Base-by-base conservation (phyloP, 2,329 filamentous ascomycete species). In the Tolypocladium inflatum region DNA sequence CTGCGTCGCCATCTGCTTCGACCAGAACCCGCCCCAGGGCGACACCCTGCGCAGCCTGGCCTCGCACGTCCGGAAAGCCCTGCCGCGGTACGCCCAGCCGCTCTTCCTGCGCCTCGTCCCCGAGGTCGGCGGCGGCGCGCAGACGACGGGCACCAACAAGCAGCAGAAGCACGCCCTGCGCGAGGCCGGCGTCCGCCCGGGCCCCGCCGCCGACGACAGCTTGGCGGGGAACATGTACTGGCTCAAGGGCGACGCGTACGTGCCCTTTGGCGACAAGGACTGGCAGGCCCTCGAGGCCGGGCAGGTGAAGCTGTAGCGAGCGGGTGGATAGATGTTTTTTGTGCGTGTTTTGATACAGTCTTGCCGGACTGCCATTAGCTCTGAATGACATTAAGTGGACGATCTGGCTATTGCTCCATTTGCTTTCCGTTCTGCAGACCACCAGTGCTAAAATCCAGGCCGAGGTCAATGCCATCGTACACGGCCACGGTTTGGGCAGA, bases 101-200 rank as follows among this genome's bases (percentile, higher is more conserved):
- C 65, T 94, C 1, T 96, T 96, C 73, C 69, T 96, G 54, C 80
- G 91, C 15, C 72, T 91, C 7, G 80, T 86, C 9, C 77, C 74
- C 33, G 79, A 81, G 33, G 73, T 80, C 52, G 73, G 75, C 3
- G 79, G 84, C 48, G 71, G 74, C 1, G 78, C 83, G 63, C 83
- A 88, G 66, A 79, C 84, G 1, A 96, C 91, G 5, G 90, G 91
- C 0, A 96, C 91, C 54, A 89, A 91, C 67, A 96, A 96, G 78
- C 89, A 95, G 75, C 88, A 92, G 73, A 96, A 96, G 73, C 83
- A 88, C 62, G 73, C 76, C 0, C 70, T 96, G 62, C 78, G 90
- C n/a, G 77, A 79, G 2, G 81, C 92, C 61, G 91, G 91, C 0
- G 89, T 93, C 0, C 82, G 90, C 65, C 88, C 87, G 0, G 71